These are phyloP conservation scores for Crithidia expoeki DNA, from an alignment of 208 protist species.

Conservation along the genomic window DNA sequence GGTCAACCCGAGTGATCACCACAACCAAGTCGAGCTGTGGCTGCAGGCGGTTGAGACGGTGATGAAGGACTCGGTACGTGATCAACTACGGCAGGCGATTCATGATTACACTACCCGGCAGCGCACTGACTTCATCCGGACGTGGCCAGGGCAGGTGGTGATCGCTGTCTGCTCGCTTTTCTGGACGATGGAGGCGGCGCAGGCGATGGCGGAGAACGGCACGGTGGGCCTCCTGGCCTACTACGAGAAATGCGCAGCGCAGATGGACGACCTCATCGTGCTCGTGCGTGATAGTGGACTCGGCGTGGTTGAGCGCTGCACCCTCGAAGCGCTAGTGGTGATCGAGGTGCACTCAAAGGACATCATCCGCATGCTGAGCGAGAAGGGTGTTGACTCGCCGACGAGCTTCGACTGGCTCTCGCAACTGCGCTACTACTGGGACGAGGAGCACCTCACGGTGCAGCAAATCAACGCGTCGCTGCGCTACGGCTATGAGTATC, in stretches of 20 bases:
- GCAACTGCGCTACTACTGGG: constrained; percentile 98
- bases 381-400: constrained; percentile 90
- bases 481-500: constrained; percentile 97
- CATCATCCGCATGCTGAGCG: constrained; percentile 91
- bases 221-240: constrained; percentile 87
- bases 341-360: constrained; percentile 96
- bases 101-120: constrained; percentile 79
- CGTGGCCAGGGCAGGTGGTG: constrained; percentile 94
- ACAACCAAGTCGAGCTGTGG: constrained; percentile 96
- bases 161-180: constrained; percentile 91
- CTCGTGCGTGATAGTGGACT: constrained; percentile 92
- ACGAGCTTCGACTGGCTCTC: constrained; percentile 96
- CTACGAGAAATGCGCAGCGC: constrained; percentile 84
- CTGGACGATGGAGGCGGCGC: constrained; percentile 95
- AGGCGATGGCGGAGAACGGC: constrained; percentile 87
- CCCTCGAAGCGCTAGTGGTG: constrained; percentile 93
- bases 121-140: constrained; percentile 90
- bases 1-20: constrained; percentile 86
- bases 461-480: constrained; percentile 93
- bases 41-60: constrained; percentile 91
- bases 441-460: constrained; percentile 82
- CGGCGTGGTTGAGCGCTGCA: constrained; percentile 84
- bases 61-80: constrained; percentile 91
- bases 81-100: constrained; percentile 86
- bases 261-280: constrained; percentile 93